These are phyloP conservation scores for Russula foetens DNA, from an alignment of 768 basidiomycete species.

Conservation along the genomic window DNA sequence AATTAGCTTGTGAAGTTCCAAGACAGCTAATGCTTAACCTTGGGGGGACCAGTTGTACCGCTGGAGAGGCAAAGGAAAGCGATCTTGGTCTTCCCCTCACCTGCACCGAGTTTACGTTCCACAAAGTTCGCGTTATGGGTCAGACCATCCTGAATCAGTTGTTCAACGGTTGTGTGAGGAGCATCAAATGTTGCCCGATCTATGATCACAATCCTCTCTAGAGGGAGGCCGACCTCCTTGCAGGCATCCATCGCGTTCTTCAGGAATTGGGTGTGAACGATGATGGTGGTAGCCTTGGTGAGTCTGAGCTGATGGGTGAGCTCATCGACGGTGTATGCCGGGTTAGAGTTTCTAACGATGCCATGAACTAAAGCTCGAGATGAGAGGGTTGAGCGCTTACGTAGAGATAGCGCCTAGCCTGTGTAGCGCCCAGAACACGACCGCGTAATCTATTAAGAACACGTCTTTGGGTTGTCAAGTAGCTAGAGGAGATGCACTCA, in stretches of 20 bases:
- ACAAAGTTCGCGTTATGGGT: conserved; percentile 6
- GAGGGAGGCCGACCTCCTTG: conserved; percentile 7
- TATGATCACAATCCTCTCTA: conserved; percentile 8
- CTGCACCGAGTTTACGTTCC: conserved; percentile 6
- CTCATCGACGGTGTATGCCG: conserved; percentile 29
- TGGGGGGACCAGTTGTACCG: conserved; percentile 56
- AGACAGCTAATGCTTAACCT: conserved; percentile 15
- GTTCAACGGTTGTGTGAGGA: conserved; percentile 5
- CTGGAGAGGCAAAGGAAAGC: conserved; percentile 69
- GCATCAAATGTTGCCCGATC: conserved; percentile 4
- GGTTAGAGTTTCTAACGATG: conserved; percentile 24
- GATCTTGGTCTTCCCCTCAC: conserved; percentile 37
- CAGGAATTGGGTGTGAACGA: conserved; percentile 6
- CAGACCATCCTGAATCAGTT: conserved; percentile 8
- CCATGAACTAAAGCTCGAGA: neutral
- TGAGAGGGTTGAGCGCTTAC: conserved; percentile 29
- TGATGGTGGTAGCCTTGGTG: conserved; percentile 20
- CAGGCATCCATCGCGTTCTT: conserved; percentile 6
- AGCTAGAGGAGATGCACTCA: conserved; percentile 23
- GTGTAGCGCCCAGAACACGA: conserved; percentile 52
- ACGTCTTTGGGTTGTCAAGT: neutral
- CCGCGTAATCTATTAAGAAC: conserved; percentile 39
- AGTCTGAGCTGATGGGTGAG: conserved; percentile 28
- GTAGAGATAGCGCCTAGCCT: conserved; percentile 50
- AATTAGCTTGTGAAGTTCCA: conserved; percentile 28